A percentile compares a stretch with the other conserved stretches of the same genome.
phyloP scores from a whole-genome alignment of 2,329 filamentous ascomycete genomes.

The Leptographium galeiforme region DNA sequence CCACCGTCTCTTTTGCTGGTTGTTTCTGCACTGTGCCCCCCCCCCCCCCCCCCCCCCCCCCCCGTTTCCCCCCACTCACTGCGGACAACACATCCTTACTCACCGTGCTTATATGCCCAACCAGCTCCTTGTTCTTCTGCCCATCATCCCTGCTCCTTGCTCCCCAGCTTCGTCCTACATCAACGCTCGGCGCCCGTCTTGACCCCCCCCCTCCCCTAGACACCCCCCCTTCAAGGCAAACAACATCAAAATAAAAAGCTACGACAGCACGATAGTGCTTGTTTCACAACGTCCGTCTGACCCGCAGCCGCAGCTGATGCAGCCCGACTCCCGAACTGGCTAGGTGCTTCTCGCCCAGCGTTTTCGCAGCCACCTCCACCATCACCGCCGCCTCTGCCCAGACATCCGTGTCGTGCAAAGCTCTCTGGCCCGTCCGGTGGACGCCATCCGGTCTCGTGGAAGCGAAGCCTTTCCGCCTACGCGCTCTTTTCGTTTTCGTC shows the following conservation, averaged over 20 bases:
- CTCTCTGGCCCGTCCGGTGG: too few species aligned
- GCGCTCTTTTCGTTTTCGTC: not conserved
- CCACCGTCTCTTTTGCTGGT: not conserved
- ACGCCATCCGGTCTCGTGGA: not conserved
- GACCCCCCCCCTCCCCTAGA: not conserved
- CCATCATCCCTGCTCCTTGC: not conserved
- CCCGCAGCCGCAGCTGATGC: not conserved
- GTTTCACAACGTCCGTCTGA: not conserved
- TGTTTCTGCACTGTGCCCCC: not conserved
- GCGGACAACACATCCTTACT: too few species aligned
- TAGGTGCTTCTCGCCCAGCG: not conserved
- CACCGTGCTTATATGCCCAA: not conserved
- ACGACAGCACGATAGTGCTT: not conserved
- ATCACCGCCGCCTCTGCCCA: not conserved
- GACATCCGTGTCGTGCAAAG: not conserved
- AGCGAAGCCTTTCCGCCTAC: not conserved
- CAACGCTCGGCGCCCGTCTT: too few species aligned
- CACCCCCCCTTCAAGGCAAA: too few species aligned
- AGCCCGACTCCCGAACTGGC: not conserved
- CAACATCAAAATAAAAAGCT: too few species aligned
- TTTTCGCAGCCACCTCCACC: not conserved
- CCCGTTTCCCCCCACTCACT: too few species aligned
- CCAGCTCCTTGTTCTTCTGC: not conserved
- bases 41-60: not conserved
- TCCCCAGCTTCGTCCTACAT: too few species aligned